phyloP scores from a whole-genome alignment of 352 stramenopile species.

The Phytophthora rubi region DNA sequence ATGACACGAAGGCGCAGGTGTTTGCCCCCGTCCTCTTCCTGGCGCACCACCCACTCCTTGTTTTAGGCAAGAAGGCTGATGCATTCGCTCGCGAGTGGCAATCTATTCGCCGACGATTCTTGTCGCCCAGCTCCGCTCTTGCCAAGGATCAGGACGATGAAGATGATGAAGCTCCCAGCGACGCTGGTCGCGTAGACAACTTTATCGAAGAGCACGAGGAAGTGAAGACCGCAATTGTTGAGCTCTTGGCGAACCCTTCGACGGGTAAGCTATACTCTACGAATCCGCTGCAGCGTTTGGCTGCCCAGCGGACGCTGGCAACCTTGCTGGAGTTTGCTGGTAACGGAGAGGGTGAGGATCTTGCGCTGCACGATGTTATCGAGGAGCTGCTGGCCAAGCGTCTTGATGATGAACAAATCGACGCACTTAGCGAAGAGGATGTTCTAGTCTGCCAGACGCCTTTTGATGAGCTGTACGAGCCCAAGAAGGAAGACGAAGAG shows the following conservation, averaged over 20 bases:
- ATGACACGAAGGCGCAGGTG: constrained; percentile 46
- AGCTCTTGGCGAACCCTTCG: constrained; percentile 50
- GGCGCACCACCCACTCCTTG: constrained; percentile 78
- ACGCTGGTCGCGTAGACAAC: constrained; percentile 69
- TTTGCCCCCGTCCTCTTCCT: constrained; percentile 65
- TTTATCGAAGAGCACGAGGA: constrained; percentile 75
- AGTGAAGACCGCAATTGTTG: constrained; percentile 62
- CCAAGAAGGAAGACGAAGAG: constrained; percentile 53
- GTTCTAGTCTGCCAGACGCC: constrained; percentile 66
- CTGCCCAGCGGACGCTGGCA: constrained; percentile 71
- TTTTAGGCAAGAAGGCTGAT: constrained; percentile 57
- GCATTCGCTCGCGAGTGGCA: constrained; percentile 75
- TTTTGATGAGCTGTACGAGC: constrained; percentile 78
- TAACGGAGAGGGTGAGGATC: constrained; percentile 77
- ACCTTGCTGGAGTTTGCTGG: constrained; percentile 82
- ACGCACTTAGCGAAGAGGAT: constrained; percentile 62
- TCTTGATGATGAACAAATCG: constrained; percentile 56
- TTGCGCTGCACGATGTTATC: constrained; percentile 78
- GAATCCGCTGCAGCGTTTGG: constrained; percentile 54
- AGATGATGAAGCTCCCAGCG: constrained; percentile 57
- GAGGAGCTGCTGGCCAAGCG: constrained; percentile 63
- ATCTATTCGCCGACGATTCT: constrained; percentile 64
- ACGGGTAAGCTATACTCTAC: constrained; percentile 65
- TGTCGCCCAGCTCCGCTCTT: constrained; percentile 28
- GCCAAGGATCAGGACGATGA: constrained; percentile 45